A percentile compares a stretch with the other conserved stretches of the same genome.
phyloP scores from a whole-genome alignment of 306 rosid species.

The Cajanus cajan region DNA sequence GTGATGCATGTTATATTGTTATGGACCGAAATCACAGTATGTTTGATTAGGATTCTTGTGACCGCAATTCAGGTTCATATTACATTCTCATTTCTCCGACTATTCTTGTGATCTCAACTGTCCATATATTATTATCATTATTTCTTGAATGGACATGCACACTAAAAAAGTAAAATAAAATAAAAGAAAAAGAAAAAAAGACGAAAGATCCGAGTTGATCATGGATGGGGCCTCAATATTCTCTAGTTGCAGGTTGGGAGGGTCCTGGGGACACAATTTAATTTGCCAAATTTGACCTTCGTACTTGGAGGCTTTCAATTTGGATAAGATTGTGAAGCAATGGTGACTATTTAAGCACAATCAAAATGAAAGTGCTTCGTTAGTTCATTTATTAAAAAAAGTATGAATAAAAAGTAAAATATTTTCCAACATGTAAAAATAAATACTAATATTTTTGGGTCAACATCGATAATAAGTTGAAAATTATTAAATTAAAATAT shows the following conservation, averaged over 20 bases:
- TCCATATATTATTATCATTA: too few species aligned
- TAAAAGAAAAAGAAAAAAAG: neutral
- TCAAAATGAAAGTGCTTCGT: neutral
- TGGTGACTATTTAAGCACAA: neutral
- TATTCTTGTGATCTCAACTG: too few species aligned
- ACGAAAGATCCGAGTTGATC: neutral
- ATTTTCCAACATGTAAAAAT: neutral
- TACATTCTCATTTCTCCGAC: too few species aligned
- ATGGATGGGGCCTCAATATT: neutral
- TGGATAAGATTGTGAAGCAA: neutral
- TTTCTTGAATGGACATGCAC: neutral
- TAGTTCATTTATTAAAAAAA: neutral
- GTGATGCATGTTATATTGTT: too few species aligned
- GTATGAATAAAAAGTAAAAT: neutral
- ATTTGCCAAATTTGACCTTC: neutral
- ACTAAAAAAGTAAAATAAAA: too few species aligned
- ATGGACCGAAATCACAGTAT: too few species aligned
- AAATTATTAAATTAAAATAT: neutral
- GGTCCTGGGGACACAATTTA: neutral
- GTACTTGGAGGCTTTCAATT: neutral
- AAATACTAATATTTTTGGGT: neutral
- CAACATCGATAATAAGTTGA: neutral
- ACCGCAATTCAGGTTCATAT: too few species aligned
- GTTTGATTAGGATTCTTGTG: too few species aligned
- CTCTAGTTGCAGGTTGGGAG: neutral